Evolutionary conservation across 2,329 filamentous ascomycete species (phyloP), one percentile per base, ranked within the genome.

Genomic region (Fusarium sp.): DNA sequence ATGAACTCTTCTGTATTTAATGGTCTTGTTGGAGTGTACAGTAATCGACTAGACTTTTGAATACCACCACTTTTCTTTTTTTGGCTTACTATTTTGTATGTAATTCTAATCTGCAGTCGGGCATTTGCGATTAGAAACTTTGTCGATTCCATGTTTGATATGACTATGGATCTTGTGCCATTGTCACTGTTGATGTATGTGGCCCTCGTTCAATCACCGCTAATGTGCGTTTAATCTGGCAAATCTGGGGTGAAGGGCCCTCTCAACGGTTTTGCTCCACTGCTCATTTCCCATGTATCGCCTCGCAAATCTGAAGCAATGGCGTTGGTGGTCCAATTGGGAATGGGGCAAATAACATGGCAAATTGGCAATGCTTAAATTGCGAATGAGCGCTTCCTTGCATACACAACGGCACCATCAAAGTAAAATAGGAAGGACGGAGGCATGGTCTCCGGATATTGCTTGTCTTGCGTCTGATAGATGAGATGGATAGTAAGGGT

Each of bases 21-120:
- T 25, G 23, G 23, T 25, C 23, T 37, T 61, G 67, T 72, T 73
- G 63, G 70, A 68, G 71, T 76, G 73, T 78, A 74, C 69, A 75
- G 35, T 77, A 68, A 73, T 75, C 70, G 72, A 72, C 71, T 73
- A 75, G 72, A 65, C 65, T 61, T 62, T 66, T 73, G 62, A 75
- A 75, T 76, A 76, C 62, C 67, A 72, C 63, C 65, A 62, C 66
- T 65, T 67, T 64, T 65, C 66, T 64, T 19, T 25, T 25, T 60
- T 68, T 64, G 61, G 67, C 58, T 61, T 57, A 53, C 37, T 59
- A 49, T 57, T 61, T 61, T 61, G 53, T 74, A 53, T 42, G 43
- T 81, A 80, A 80, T 78, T 80, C 76, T 81, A 82, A 82, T 82
- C 27, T 59, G 70, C 68, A 72, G 67, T 61, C 49, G 51, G 67